phyloP scores from a whole-genome alignment of 2,329 filamentous ascomycete species.

The Raffaelea ambrosiae region DNA sequence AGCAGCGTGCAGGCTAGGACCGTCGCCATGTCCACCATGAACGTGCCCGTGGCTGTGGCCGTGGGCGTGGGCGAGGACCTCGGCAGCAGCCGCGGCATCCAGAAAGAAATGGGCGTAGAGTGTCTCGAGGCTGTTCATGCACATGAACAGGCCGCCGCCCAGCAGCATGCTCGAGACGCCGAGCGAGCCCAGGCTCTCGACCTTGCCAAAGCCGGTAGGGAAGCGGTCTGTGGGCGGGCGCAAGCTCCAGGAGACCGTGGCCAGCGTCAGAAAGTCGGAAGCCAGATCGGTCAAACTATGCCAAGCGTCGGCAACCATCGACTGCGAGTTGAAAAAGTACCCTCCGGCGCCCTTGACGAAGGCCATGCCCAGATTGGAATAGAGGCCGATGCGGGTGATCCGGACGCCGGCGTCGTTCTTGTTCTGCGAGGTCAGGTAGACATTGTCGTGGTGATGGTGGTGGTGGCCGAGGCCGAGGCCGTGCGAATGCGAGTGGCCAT shows the following conservation, averaged over 20 bases:
- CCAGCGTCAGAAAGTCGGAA: constrained; percentile 87
- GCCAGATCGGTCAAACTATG: constrained; percentile 93
- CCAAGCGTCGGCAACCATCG: constrained; percentile 87
- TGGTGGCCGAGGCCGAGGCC: constrained; percentile 52
- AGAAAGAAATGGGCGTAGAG: constrained; percentile 67
- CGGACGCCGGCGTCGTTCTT: constrained; percentile 89
- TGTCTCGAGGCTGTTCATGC: constrained; percentile 62
- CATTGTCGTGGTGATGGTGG: constrained; percentile 78
- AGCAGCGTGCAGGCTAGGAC: constrained; percentile 84
- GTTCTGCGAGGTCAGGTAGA: constrained; percentile 70
- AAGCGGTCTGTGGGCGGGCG: constrained; percentile 77
- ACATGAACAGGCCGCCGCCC: constrained; percentile 86
- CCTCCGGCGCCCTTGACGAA: constrained; percentile 87
- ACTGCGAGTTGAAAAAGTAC: constrained; percentile 90
- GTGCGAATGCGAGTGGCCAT: constrained; percentile 53
- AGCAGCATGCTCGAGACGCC: constrained; percentile 90
- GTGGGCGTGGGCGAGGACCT: constrained; percentile 47
- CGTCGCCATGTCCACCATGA: constrained; percentile 50
- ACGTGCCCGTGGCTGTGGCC: constrained; percentile 53
- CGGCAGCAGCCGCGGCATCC: constrained; percentile 47
- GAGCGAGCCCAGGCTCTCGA: constrained; percentile 91
- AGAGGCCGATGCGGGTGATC: constrained; percentile 82
- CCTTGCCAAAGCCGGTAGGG: constrained; percentile 88
- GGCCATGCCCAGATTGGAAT: constrained; percentile 90
- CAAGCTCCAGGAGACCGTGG: constrained; percentile 88